phyloP scores from a whole-genome alignment of 2,329 filamentous ascomycete genomes.

The Diplodia corticola region DNA sequence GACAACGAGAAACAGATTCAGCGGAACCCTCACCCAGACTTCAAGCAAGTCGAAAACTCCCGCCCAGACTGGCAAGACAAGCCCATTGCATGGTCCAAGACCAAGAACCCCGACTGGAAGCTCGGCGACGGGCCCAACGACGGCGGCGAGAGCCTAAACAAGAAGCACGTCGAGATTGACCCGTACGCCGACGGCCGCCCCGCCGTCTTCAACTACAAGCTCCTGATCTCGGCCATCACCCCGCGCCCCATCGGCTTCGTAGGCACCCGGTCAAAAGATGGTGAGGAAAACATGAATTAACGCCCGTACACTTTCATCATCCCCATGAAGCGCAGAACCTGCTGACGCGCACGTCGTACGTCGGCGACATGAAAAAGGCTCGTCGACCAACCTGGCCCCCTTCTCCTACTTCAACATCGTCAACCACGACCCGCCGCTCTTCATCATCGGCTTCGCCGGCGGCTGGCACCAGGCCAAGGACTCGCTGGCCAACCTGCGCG shows the following conservation, averaged over 20 bases:
- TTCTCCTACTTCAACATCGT: slow-evolving; percentile 86
- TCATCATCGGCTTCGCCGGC: slow-evolving; percentile 64
- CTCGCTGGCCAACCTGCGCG: slow-evolving; percentile 70
- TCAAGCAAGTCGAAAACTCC: slow-evolving; percentile 68
- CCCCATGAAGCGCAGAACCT: neutral
- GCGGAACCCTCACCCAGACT: slow-evolving; percentile 72
- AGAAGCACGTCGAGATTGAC: slow-evolving; percentile 74
- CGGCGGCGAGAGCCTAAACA: slow-evolving; percentile 50
- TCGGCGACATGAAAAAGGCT: too few relatives aligned
- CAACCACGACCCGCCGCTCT: slow-evolving; percentile 83
- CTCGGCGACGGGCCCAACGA: slow-evolving; percentile 66
- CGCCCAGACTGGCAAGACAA: slow-evolving; percentile 61
- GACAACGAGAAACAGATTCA: slow-evolving; percentile 52
- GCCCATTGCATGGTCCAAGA: slow-evolving; percentile 61
- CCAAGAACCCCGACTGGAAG: slow-evolving; percentile 65
- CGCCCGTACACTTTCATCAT: too few relatives aligned
- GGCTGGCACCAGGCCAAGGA: slow-evolving; percentile 69
- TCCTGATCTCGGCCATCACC: slow-evolving; percentile 79
- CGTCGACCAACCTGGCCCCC: slow-evolving; percentile 73
- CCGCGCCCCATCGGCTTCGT: slow-evolving; percentile 77
- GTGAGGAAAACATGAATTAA: slow-evolving; percentile 39
- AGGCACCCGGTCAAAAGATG: slow-evolving; percentile 61
- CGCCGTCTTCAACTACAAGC: slow-evolving; percentile 79
- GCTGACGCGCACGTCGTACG: neutral
- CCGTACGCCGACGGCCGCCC: slow-evolving; percentile 72